Evolutionary conservation across 2,329 filamentous ascomycete genomes (phyloP).

Genomic region (Trichoderma sp.): DNA sequence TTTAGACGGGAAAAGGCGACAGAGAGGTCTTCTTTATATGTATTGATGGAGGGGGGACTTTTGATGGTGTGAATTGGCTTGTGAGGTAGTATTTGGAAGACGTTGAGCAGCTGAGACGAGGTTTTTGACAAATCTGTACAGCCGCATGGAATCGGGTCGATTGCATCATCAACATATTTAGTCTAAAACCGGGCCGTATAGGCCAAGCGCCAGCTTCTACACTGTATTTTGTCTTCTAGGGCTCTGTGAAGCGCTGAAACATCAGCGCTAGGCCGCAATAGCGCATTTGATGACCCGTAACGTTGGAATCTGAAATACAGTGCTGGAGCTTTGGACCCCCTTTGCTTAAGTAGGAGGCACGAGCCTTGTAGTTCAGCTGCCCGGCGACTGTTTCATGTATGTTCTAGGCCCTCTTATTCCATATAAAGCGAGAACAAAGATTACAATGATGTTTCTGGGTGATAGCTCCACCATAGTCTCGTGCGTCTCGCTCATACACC

Average conservation of each 20-base stretch:
- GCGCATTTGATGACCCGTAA: neutral
- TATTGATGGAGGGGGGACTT: neutral
- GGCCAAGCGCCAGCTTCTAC: neutral
- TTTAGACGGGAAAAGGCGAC: neutral
- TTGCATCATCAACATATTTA: slow-evolving; percentile 30
- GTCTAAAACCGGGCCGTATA: neutral
- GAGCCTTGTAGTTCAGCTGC: neutral
- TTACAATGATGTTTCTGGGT: neutral
- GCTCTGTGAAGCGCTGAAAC: neutral
- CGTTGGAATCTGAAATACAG: slow-evolving; percentile 6
- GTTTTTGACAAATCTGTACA: slow-evolving; percentile 28
- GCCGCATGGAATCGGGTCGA: slow-evolving; percentile 31
- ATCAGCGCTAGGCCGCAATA: slow-evolving; percentile 9
- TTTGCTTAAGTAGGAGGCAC: neutral
- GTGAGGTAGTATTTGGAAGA: slow-evolving; percentile 9
- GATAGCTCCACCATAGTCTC: neutral
- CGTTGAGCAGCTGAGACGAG: neutral
- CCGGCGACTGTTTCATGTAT: neutral
- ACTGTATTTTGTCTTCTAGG: slow-evolving; percentile 14
- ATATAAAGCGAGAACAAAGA: neutral
- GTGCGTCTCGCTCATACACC: neutral
- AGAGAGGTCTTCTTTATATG: slow-evolving; percentile 12
- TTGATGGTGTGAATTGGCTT: neutral
- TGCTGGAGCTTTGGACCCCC: neutral
- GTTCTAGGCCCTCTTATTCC: neutral